Evolutionary conservation across 495 filamentous ascomycete species (phyloP), one percentile per base, ranked within the genome.

Genomic region (Cudoniella acicularis): DNA sequence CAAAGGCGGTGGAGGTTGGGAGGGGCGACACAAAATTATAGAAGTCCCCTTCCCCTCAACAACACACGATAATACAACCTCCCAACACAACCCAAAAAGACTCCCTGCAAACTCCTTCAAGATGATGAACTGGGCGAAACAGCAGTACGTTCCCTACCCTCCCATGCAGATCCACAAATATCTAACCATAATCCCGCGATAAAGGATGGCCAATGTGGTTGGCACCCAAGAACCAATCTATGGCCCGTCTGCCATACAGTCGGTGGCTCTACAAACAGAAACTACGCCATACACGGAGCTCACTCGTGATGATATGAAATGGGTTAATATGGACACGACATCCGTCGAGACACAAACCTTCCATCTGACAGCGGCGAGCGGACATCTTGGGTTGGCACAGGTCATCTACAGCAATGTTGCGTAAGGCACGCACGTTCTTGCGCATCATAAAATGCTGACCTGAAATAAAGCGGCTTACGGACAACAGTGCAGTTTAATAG

Each of bases 211-310:
- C 70, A 86, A 91, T 71, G 91, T 95, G 63, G 91, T 91, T 56
- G 94, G 94, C 73, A 96, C 92, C 56, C 87, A 92, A 71, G 94
- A 98, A 78, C 95, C 94, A 57, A 89, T 95, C 76, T 96, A 98
- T 73, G 94, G 94, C 63, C 88, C 95, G 30, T 83, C 86, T 13
- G 92, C 92, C 63, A 89, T 98, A 69, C 88, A 83, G 64, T 85
- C 91, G 23, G 91, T 98, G 47, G 84, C 88, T 54, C 78, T 87
- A 63, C 91, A 96, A 74, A 80, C 90, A 56, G 80, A 87, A 69
- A 81, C 83, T 42, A 87, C 83, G 2, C 88, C 91, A n/a, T 95
- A 87, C 70, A 88, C 89, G 25, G 88, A 91, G 67, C 69, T 91
- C 65, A 83, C 78, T 54, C 87, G 85, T 66, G 82, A 92, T 6